Percentiles rank a stretch among this genome's conserved stretches.
Evolutionary conservation across 2,329 filamentous ascomycete species (phyloP).

Genomic region (Aspergillus niger): DNA sequence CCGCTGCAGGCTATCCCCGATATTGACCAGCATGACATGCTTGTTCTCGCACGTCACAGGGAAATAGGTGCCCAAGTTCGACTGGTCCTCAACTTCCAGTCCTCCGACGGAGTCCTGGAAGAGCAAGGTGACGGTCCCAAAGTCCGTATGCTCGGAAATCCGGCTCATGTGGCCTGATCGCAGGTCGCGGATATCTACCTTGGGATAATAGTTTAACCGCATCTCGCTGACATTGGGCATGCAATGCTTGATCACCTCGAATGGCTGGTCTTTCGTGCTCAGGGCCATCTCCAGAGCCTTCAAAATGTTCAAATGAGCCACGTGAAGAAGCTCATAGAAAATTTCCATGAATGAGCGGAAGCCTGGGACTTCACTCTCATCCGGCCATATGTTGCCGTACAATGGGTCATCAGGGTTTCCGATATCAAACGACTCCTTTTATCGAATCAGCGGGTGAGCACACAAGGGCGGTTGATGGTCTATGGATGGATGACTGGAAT

Average conservation of each 20-base stretch:
- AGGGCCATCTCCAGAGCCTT: neutral
- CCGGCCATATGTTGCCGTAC: neutral
- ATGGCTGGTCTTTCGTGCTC: neutral
- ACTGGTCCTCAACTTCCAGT: conserved; percentile 27
- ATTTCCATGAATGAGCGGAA: neutral
- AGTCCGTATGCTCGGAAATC: conserved; percentile 17
- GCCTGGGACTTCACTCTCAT: neutral
- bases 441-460: no score
- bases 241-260: neutral
- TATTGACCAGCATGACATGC: conserved; percentile 51
- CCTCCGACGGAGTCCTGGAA: conserved; percentile 19
- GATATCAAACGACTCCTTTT: neutral
- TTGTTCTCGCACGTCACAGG: conserved; percentile 9
- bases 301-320: neutral
- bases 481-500: no score
- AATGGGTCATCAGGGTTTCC: neutral
- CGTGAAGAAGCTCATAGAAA: neutral
- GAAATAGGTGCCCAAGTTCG: conserved; percentile 4
- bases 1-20: conserved; percentile 56
- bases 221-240: conserved; percentile 6
- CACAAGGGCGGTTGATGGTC: no score
- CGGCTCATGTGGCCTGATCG: conserved; percentile 8
- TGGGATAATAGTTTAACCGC: conserved; percentile 17
- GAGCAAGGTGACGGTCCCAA: conserved; percentile 16
- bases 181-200: neutral